Evolutionary conservation across 2,329 filamentous ascomycete genomes (phyloP).

Genomic region (Arthrobotrys sinensis): DNA sequence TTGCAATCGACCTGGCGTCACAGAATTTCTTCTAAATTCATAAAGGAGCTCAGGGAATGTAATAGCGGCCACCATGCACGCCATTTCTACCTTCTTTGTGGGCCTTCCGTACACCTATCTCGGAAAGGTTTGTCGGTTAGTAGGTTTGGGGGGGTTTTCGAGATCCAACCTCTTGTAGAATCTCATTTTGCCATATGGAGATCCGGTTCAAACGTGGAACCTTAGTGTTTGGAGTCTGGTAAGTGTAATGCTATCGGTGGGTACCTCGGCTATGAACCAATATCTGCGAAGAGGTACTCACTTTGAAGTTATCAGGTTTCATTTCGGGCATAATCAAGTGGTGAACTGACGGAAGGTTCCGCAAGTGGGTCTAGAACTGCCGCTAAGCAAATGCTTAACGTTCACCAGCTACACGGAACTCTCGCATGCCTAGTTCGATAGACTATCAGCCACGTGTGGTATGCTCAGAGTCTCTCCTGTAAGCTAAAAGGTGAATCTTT

Average conservation of each 20-base stretch:
- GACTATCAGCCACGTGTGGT: background rate
- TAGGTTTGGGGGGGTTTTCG: no score
- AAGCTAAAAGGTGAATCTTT: background rate
- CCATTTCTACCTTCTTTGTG: background rate
- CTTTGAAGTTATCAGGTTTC: background rate
- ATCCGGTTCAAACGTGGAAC: no score
- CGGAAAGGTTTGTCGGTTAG: background rate
- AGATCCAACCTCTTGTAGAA: no score
- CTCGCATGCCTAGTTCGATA: no score
- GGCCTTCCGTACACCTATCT: background rate
- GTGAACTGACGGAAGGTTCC: background rate
- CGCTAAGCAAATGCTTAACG: no score
- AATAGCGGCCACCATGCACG: slow-evolving; percentile 12
- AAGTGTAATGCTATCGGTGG: background rate
- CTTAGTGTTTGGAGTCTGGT: no score
- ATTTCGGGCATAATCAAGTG: background rate
- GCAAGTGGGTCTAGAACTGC: background rate
- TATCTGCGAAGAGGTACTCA: background rate
- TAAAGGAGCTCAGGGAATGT: slow-evolving; percentile 6
- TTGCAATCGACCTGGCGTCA: background rate
- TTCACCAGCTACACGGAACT: background rate
- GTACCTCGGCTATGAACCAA: background rate
- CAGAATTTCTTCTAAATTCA: background rate
- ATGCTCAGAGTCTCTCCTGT: background rate
- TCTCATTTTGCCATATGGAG: no score